phyloP scores from a whole-genome alignment of 805 yeast species.

The Ogataea pignaliae region DNA sequence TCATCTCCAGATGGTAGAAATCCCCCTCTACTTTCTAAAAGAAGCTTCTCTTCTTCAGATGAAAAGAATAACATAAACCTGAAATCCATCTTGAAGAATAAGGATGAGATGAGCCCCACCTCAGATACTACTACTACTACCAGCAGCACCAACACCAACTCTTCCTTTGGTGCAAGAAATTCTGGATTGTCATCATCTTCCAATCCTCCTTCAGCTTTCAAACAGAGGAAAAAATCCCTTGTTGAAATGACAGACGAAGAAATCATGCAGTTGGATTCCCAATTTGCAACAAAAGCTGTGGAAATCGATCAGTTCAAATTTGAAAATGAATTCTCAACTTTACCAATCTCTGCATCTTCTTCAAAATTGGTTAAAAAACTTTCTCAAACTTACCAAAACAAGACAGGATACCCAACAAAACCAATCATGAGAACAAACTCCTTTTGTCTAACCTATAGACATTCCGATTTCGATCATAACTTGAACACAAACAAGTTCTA shows the following conservation, averaged over 20 bases:
- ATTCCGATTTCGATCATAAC: slow-evolving; percentile 29
- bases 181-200: too few relatives aligned
- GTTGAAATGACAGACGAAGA: slow-evolving; percentile 52
- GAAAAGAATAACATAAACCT: background rate
- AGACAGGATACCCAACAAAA: slow-evolving; percentile 32
- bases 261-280: slow-evolving; percentile 50
- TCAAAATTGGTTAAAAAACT: slow-evolving; percentile 19
- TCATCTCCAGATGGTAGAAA: too few relatives aligned
- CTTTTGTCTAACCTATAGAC: slow-evolving; percentile 40
- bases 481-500: slow-evolving; percentile 20
- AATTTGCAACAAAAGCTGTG: slow-evolving; percentile 37
- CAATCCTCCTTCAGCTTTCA: slow-evolving; percentile 2
- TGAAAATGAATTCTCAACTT: slow-evolving; percentile 33
- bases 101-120: slow-evolving; percentile 3
- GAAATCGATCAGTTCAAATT: slow-evolving; percentile 42
- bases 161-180: background rate
- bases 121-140: slow-evolving; percentile 4
- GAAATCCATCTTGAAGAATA: slow-evolving; percentile 15
- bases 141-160: too few relatives aligned
- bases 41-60: too few relatives aligned
- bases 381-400: slow-evolving; percentile 7
- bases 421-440: slow-evolving; percentile 30
- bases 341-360: slow-evolving; percentile 13
- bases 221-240: slow-evolving; percentile 38
- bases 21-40: too few relatives aligned